Conservation (phyloP, 768 basidiomycete species). For the Albatrellus ellisii region DNA sequence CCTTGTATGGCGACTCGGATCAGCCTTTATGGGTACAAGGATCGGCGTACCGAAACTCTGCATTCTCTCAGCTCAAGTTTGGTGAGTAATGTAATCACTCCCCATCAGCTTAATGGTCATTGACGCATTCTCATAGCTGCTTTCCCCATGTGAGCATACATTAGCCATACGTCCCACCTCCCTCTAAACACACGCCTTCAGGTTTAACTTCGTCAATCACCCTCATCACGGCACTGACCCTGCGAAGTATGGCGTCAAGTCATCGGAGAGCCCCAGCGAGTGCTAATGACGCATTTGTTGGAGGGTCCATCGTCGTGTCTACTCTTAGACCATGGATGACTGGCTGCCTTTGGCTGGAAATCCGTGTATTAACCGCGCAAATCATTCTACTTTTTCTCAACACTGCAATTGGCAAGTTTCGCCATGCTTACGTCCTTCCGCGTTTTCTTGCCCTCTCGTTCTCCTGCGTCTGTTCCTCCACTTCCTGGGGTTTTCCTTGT, state of each 20-base stretch:
- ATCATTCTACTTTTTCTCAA: not conserved
- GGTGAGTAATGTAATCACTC: conserved; percentile 29
- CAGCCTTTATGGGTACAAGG: conserved; percentile 81
- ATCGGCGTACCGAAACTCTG: conserved; percentile 79
- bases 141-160: conserved; percentile 56
- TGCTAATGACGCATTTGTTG: not conserved
- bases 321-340: not conserved
- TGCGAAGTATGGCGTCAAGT: conserved; percentile 47
- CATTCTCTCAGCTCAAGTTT: conserved; percentile 89
- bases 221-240: conserved; percentile 76
- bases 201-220: conserved; percentile 95
- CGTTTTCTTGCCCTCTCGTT: not conserved
- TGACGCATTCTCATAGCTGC: conserved; percentile 28
- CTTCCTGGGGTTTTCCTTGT: conserved; percentile 19
- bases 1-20: conserved; percentile 74
- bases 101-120: conserved; percentile 8
- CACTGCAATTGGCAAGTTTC: not conserved
- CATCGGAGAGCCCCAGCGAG: conserved; percentile 15
- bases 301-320: not conserved
- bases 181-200: conserved; percentile 19
- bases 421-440: not conserved
- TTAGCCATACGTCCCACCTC: not conserved
- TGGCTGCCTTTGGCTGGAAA: not conserved
- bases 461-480: not conserved
- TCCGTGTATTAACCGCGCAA: not conserved